phyloP scores from a whole-genome alignment of 1,284 basidiomycete genomes.

The Fomitopsis palustris region DNA sequence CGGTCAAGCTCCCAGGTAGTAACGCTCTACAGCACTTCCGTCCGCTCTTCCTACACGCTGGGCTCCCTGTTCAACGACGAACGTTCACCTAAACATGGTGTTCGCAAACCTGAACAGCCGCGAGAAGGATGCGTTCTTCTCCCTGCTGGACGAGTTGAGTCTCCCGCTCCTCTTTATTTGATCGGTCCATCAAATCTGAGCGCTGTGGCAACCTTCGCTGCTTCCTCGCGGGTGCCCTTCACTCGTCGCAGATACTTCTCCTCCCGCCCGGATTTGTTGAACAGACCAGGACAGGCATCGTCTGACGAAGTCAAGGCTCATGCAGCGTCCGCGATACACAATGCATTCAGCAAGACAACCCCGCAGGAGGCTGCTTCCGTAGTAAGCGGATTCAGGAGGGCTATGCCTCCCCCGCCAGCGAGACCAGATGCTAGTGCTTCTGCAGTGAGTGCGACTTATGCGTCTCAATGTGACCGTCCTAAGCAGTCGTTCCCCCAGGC shows the following conservation, averaged over 20 bases:
- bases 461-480: background rate
- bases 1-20: background rate
- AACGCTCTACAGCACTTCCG: background rate
- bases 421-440: background rate
- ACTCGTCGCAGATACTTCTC: slow-evolving; percentile 59
- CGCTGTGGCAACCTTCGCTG: slow-evolving; percentile 1
- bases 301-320: slow-evolving; percentile 9
- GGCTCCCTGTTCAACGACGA: background rate
- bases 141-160: slow-evolving; percentile 69
- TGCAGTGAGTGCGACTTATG: background rate
- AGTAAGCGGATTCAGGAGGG: slow-evolving; percentile 16
- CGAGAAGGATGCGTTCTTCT: slow-evolving; percentile 79
- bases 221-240: background rate
- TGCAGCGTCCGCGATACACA: slow-evolving; percentile 45
- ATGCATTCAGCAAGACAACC: slow-evolving; percentile 43
- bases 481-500: background rate
- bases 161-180: background rate
- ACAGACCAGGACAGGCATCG: slow-evolving; percentile 10
- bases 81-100: slow-evolving; percentile 23
- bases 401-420: slow-evolving; percentile 10
- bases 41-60: background rate
- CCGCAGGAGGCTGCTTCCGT: slow-evolving; percentile 29
- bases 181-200: slow-evolving; percentile 1
- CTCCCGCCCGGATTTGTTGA: slow-evolving; percentile 65
- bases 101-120: slow-evolving; percentile 59